phyloP scores from a whole-genome alignment of 139 green algal species.

The Chlorella sp. region DNA sequence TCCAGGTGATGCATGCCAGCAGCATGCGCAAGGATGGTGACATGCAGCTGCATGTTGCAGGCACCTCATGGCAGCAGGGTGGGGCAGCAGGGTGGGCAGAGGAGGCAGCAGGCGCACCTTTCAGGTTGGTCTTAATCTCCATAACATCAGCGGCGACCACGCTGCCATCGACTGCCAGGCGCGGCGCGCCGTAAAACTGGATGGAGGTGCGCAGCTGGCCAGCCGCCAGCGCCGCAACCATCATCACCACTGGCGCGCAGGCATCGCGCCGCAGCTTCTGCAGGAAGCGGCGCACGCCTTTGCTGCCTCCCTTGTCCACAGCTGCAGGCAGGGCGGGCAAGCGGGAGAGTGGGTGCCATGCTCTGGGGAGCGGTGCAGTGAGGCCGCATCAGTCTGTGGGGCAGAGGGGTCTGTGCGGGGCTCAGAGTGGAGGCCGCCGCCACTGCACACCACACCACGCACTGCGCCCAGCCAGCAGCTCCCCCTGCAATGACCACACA shows the following conservation, averaged over 20 bases:
- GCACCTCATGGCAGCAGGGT: background rate
- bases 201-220: background rate
- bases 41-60: background rate
- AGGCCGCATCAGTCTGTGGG: background rate
- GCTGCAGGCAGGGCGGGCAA: background rate
- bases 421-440: no score
- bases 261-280: background rate
- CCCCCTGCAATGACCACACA: background rate
- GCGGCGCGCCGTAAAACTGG: background rate
- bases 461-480: no score
- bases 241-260: background rate
- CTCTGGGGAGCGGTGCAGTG: background rate
- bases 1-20: background rate
- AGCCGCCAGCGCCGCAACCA: constrained; percentile 6
- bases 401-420: no score
- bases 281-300: background rate
- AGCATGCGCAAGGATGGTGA: background rate
- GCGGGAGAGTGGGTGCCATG: background rate
- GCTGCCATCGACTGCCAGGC: background rate
- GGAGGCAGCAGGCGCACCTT: background rate
- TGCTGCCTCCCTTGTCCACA: background rate
- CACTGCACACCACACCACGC: no score
- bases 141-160: background rate
- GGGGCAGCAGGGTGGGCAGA: constrained; percentile 1
- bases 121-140: background rate